Evolutionary conservation across 345 rosid genomes (phyloP).

Genomic region (Eucalyptus curtisii): DNA sequence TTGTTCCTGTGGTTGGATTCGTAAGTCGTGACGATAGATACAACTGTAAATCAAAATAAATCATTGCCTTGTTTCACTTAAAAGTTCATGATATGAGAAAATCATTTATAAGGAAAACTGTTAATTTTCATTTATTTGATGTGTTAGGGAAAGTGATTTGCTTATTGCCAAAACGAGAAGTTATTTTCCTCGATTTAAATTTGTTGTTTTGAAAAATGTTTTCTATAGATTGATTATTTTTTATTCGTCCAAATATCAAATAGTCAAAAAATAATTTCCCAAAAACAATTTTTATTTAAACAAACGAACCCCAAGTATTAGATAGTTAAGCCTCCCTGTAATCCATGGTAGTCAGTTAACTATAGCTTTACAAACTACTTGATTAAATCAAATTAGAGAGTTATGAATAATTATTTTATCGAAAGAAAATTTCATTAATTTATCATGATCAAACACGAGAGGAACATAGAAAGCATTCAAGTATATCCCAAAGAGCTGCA

Average conservation of each 20-base stretch:
- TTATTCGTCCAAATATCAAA: neutral
- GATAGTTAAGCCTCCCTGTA: neutral
- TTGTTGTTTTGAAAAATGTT: neutral
- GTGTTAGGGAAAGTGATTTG: neutral
- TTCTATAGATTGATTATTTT: neutral
- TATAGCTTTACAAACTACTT: neutral
- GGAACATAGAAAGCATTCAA: neutral
- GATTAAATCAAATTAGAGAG: neutral
- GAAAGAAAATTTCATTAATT: neutral
- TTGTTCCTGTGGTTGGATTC: neutral
- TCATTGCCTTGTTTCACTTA: accelerated
- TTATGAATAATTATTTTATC: too few species aligned
- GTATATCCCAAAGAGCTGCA: neutral
- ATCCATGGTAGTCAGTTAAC: neutral
- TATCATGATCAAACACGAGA: neutral
- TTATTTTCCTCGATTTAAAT: neutral
- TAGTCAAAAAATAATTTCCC: neutral
- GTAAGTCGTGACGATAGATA: too few species aligned
- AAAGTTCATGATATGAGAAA: accelerated
- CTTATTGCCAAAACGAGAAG: accelerated
- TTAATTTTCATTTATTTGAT: neutral
- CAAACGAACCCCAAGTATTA: neutral
- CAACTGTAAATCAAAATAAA: too few species aligned
- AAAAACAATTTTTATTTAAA: neutral
- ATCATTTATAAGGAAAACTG: accelerated